Evolutionary conservation across 2,329 filamentous ascomycete genomes (phyloP).

Genomic region (Aspergillus novofumigatus): DNA sequence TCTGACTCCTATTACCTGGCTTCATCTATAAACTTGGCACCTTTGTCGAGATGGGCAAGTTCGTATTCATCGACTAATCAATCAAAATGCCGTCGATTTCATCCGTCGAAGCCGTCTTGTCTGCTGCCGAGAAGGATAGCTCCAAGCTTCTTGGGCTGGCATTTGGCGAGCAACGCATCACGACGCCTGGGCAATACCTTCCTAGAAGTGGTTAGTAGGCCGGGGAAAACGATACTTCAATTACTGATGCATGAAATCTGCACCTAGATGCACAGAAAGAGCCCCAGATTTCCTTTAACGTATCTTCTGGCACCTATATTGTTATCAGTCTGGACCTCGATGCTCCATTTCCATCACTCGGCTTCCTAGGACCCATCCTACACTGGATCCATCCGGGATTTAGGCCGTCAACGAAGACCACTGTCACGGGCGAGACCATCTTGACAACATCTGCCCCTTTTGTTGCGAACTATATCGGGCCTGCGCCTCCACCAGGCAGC

Average conservation of each 20-base stretch:
- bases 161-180: slow-evolving; percentile 20
- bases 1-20: neutral
- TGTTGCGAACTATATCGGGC: slow-evolving; percentile 40
- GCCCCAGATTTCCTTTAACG: slow-evolving; percentile 16
- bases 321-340: slow-evolving; percentile 27
- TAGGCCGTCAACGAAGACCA: slow-evolving; percentile 6
- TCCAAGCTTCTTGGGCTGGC: slow-evolving; percentile 32
- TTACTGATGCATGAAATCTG: neutral
- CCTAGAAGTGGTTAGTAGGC: slow-evolving; percentile 25
- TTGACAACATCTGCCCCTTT: slow-evolving; percentile 19
- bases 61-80: neutral
- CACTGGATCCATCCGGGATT: slow-evolving; percentile 32
- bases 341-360: slow-evolving; percentile 27
- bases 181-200: slow-evolving; percentile 29
- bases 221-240: neutral
- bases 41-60: neutral
- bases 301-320: slow-evolving; percentile 21
- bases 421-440: slow-evolving; percentile 1
- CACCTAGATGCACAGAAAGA: slow-evolving; percentile 17
- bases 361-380: slow-evolving; percentile 25
- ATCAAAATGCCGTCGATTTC: neutral
- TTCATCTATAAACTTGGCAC: neutral
- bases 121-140: slow-evolving; percentile 26
- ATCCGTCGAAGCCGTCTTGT: slow-evolving; percentile 9
- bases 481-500: slow-evolving; percentile 45